phyloP scores from a whole-genome alignment of 1,284 basidiomycete genomes.

The Trichosporon sp. region DNA sequence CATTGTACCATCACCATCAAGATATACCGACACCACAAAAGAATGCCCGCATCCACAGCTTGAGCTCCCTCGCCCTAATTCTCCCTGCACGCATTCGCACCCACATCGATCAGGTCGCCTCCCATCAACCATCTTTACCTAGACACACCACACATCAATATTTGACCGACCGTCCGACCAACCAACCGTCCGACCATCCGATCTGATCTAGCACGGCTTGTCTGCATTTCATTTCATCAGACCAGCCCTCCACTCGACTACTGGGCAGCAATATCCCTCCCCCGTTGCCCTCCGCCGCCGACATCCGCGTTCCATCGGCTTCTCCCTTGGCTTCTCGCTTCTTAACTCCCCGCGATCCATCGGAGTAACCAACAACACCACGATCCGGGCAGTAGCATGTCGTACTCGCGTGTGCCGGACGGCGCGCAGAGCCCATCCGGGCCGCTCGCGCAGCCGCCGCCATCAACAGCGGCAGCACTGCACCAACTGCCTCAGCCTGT shows the following conservation, averaged over 20 bases:
- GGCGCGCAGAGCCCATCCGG: background rate
- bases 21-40: background rate
- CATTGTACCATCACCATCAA: background rate
- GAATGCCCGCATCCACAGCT: background rate
- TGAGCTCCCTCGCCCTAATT: background rate
- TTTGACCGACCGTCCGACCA: background rate
- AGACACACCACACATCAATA: background rate
- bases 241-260: background rate
- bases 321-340: background rate
- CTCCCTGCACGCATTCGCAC: background rate
- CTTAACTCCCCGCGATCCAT: background rate
- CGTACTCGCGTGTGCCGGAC: background rate
- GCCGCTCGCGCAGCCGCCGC: background rate
- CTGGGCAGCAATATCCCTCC: no score
- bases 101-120: no score
- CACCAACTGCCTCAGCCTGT: slow-evolving; percentile 17
- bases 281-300: no score
- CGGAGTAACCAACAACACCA: background rate
- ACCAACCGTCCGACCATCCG: no score
- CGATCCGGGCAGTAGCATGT: background rate
- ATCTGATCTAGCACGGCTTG: no score
- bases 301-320: background rate
- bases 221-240: no score
- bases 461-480: slow-evolving; percentile 3
- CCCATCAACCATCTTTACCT: no score